These are phyloP conservation scores for Melampsora americana DNA, from an alignment of 1,284 basidiomycete genomes.

Conservation along the genomic window DNA sequence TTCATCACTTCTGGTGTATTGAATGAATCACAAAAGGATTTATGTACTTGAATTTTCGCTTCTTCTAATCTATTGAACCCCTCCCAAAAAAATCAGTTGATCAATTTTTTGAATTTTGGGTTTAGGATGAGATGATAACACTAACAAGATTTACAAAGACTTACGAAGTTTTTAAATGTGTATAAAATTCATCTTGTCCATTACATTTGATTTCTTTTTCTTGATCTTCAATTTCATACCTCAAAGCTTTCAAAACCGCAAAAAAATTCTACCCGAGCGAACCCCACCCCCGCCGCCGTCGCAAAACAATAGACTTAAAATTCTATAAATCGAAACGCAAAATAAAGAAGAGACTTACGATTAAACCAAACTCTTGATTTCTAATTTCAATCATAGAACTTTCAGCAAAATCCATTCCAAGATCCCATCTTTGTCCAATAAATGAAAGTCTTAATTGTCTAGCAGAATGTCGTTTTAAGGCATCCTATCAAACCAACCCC, in stretches of 20 bases:
- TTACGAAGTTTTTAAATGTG: conserved; percentile 30
- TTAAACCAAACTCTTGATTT: conserved; percentile 77
- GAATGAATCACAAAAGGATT: conserved; percentile 94
- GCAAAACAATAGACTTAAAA: neutral
- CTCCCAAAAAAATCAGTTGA: too few relatives aligned
- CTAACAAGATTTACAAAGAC: too few relatives aligned
- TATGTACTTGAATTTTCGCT: conserved; percentile 75
- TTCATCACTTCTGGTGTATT: conserved; percentile 84
- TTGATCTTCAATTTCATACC: conserved; percentile 14
- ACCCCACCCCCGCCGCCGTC: neutral
- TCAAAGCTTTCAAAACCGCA: conserved; percentile 74
- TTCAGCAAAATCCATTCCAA: conserved; percentile 91
- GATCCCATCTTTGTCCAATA: conserved; percentile 85
- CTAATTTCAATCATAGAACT: conserved; percentile 80
- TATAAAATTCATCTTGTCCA: too few relatives aligned
- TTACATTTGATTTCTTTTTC: neutral
- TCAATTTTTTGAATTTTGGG: too few relatives aligned
- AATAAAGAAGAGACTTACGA: conserved; percentile 61
- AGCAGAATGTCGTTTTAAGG: conserved; percentile 77
- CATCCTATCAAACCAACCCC: conserved; percentile 63
- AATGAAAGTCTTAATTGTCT: conserved; percentile 93
- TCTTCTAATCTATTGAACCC: conserved; percentile 72
- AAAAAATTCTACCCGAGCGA: conserved; percentile 99
- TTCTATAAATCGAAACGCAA: neutral
- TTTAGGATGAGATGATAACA: too few relatives aligned